These are phyloP conservation scores for Earliella scabrosa DNA, from an alignment of 1,284 basidiomycete species.

Conservation along the genomic window DNA sequence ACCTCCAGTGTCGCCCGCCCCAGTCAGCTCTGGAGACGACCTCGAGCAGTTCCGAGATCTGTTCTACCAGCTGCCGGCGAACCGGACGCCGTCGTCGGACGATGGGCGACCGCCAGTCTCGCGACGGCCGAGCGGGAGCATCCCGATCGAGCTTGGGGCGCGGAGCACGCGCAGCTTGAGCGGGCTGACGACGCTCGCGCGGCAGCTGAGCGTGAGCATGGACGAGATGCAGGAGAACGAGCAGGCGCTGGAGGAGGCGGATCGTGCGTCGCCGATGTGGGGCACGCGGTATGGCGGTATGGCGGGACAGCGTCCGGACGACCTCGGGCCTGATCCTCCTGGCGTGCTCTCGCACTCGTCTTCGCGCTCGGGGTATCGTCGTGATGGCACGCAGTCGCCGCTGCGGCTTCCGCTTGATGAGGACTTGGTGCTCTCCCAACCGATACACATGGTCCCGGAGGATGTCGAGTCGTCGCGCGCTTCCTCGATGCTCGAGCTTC, in stretches of 20 bases:
- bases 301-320: conserved; percentile 29
- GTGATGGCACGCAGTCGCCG: conserved; percentile 31
- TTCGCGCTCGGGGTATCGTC: conserved; percentile 23
- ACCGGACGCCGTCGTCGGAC: conserved; percentile 16
- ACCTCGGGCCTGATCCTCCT: conserved; percentile 27
- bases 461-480: conserved; percentile 64
- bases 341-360: conserved; percentile 30
- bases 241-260: conserved; percentile 18
- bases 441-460: conserved; percentile 55
- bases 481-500: conserved; percentile 51
- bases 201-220: conserved; percentile 65
- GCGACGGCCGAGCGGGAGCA: conserved; percentile 30
- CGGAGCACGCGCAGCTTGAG: conserved; percentile 43
- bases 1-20: conserved; percentile 38
- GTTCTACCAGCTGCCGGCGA: conserved; percentile 57
- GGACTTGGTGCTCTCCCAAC: conserved; percentile 29
- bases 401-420: conserved; percentile 38
- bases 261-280: conserved; percentile 33
- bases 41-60: conserved; percentile 71
- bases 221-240: conserved; percentile 42
- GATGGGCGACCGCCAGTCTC: conserved; percentile 26
- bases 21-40: conserved; percentile 60
- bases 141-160: conserved; percentile 32
- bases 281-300: conserved; percentile 33
- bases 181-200: conserved; percentile 63